These are phyloP conservation scores for Discostella stelligera DNA, from an alignment of 352 stramenopile genomes.

Conservation along the genomic window DNA sequence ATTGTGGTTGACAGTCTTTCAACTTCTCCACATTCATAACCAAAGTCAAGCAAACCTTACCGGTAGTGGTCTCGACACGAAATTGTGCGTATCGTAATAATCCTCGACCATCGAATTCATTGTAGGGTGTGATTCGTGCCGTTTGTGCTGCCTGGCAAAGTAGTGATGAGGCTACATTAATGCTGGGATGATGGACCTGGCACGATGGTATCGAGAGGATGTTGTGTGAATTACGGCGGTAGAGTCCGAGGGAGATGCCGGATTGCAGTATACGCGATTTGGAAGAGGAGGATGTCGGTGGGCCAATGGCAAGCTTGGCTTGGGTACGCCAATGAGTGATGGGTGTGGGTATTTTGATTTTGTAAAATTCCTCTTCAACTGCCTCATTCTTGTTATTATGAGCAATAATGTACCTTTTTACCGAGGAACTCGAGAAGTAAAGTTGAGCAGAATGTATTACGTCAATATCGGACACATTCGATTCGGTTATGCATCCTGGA, in stretches of 20 bases:
- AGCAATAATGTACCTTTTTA: conserved; percentile 52
- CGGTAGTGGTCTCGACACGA: conserved; percentile 65
- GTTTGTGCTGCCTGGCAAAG: conserved; percentile 63
- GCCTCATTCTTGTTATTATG: conserved; percentile 18
- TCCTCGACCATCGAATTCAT: conserved; percentile 47
- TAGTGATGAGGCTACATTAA: conserved; percentile 77
- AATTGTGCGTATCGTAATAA: conserved; percentile 72
- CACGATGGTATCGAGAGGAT: conserved; percentile 83
- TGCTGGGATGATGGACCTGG: conserved; percentile 83
- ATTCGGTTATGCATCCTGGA: conserved; percentile 62
- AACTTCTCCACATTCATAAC: conserved; percentile 80
- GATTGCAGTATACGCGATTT: background rate
- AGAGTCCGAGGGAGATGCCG: conserved; percentile 81
- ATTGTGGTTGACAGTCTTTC: conserved; percentile 69
- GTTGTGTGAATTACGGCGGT: conserved; percentile 74
- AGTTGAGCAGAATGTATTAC: conserved; percentile 61
- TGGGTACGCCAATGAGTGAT: conserved; percentile 79
- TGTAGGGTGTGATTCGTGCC: conserved; percentile 59
- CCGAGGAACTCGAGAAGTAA: conserved; percentile 67
- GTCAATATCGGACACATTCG: conserved; percentile 49
- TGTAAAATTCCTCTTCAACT: conserved; percentile 56
- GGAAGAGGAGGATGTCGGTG: conserved; percentile 47
- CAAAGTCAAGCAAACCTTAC: conserved; percentile 77
- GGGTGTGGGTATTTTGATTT: conserved; percentile 57
- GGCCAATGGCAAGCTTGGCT: conserved; percentile 80